Evolutionary conservation across 805 yeast genomes (phyloP).

Genomic region (Saccharomycopsis fibuligera): DNA sequence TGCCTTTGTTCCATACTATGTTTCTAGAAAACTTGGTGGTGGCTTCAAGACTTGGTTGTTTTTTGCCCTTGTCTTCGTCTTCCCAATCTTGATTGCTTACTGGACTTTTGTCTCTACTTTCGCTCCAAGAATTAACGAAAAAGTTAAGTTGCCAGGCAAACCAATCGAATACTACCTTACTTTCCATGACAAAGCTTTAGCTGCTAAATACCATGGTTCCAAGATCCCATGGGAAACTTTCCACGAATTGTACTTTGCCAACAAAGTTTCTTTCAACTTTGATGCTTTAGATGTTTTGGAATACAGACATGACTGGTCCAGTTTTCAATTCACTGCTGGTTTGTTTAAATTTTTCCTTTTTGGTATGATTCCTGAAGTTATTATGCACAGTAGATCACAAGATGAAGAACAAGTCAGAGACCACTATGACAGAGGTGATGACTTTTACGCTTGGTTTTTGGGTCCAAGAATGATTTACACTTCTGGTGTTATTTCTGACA

Average conservation of each 20-base stretch:
- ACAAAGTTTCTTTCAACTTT: slow-evolving; percentile 81
- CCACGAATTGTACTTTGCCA: slow-evolving; percentile 79
- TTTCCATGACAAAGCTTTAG: slow-evolving; percentile 68
- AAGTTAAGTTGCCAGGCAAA: slow-evolving; percentile 65
- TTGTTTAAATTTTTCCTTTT: slow-evolving; percentile 75
- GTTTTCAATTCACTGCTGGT: slow-evolving; percentile 68
- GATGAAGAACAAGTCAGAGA: slow-evolving; percentile 96
- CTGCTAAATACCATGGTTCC: slow-evolving; percentile 62
- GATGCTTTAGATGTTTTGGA: slow-evolving; percentile 80
- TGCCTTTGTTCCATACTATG: slow-evolving; percentile 52
- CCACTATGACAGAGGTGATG: slow-evolving; percentile 95
- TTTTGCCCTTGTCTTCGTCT: slow-evolving; percentile 43
- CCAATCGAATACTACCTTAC: slow-evolving; percentile 77
- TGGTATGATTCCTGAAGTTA: slow-evolving; percentile 89
- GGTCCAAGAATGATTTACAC: slow-evolving; percentile 95
- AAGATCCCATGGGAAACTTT: slow-evolving; percentile 91
- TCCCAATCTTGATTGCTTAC: slow-evolving; percentile 75
- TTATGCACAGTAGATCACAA: slow-evolving; percentile 86
- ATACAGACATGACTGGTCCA: slow-evolving; percentile 88
- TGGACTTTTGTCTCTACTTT: slow-evolving; percentile 75
- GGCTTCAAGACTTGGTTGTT: slow-evolving; percentile 64
- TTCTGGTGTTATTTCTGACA: slow-evolving; percentile 75
- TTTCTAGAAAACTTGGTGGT: slow-evolving; percentile 61
- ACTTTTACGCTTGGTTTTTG: slow-evolving; percentile 87
- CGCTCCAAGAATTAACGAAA: slow-evolving; percentile 77